Base-by-base conservation (phyloP, 2,329 filamentous ascomycete genomes). In the Fusarium chlamydosporum region DNA sequence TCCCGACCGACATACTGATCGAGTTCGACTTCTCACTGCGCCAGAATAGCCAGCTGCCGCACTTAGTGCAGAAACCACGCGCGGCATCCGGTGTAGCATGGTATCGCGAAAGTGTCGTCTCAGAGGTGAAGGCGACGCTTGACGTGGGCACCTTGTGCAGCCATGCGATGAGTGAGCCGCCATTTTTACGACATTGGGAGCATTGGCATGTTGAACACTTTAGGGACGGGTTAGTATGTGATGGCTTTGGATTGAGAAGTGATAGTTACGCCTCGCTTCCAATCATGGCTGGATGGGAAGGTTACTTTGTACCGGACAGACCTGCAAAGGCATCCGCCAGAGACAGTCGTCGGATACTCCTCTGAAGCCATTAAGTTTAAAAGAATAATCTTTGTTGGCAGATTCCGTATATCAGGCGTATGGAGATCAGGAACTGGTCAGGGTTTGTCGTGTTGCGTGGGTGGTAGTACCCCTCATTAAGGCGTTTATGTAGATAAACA, bases 181-280 rank as follows among this genome's bases (percentile, higher is more conserved):
- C 83, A 61, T 82, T 80, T 58, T 84, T 84, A 72, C 85, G 84
- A 75, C 85, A 87, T 72, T 86, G 85, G 8, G 82, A 83, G 77
- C 85, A 88, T 68, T 87, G 84, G 72, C 85, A 88, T 8, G 82
- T 85, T 45, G 76, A 74, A 62, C 79, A 78, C 82, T 84, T 48
- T 7, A 13, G 12, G 12, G 37, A 52, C 48, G 20, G 46, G 56
- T 62, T 18, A 48, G 56, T 37, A 18, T 40, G 33, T 11, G 48
- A 23, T 6, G 42, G 16, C 15, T 16, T 13, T 10, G 4, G 34
- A 37, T 29, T 13, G 8, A 15, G 15, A 54, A 16, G 38, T 33
- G n/a, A 55, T 23, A 55, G 71, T 51, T 73, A 81, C 80, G 31
- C 67, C 64, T 37, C 67, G 72, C 61, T 74, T 64, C 63, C 85